Conservation (phyloP, 768 basidiomycete species). For the Phaffia australis region DNA sequence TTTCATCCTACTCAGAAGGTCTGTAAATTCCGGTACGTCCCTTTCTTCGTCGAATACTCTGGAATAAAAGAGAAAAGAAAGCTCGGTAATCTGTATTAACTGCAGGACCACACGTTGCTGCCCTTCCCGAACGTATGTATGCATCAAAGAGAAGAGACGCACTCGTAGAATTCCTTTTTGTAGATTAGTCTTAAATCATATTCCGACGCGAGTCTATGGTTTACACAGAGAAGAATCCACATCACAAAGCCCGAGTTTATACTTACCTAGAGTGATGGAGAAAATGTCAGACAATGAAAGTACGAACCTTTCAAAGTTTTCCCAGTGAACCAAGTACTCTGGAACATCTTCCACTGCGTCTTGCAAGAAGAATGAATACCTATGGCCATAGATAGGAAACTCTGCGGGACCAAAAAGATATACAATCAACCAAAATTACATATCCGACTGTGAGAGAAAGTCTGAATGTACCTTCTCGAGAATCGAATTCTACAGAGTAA, state of each 20-base stretch:
- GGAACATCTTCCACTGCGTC: conserved; percentile 97
- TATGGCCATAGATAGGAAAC: conserved; percentile 62
- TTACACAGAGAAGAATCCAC: neutral
- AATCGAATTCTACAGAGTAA: conserved; percentile 77
- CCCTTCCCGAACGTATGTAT: too few species aligned
- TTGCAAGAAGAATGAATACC: conserved; percentile 82
- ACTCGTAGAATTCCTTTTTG: conserved; percentile 76
- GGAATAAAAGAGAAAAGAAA: too few species aligned
- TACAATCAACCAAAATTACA: too few species aligned
- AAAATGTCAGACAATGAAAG: neutral
- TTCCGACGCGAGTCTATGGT: conserved; percentile 63
- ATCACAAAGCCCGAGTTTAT: too few species aligned
- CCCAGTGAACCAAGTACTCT: conserved; percentile 95
- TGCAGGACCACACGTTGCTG: too few species aligned
- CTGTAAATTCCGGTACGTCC: conserved; percentile 64
- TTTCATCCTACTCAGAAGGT: conserved; percentile 79
- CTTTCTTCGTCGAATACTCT: conserved; percentile 66
- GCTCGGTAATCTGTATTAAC: too few species aligned
- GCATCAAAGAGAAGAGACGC: too few species aligned
- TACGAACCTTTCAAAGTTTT: conserved; percentile 69
- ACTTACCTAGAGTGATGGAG: neutral
- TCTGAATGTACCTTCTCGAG: conserved; percentile 39
- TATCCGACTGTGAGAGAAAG: too few species aligned
- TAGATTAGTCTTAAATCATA: conserved; percentile 65
- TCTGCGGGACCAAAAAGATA: neutral